These are phyloP conservation scores for Alternaria sp. DNA, from an alignment of 2,329 filamentous ascomycete species.

Conservation along the genomic window DNA sequence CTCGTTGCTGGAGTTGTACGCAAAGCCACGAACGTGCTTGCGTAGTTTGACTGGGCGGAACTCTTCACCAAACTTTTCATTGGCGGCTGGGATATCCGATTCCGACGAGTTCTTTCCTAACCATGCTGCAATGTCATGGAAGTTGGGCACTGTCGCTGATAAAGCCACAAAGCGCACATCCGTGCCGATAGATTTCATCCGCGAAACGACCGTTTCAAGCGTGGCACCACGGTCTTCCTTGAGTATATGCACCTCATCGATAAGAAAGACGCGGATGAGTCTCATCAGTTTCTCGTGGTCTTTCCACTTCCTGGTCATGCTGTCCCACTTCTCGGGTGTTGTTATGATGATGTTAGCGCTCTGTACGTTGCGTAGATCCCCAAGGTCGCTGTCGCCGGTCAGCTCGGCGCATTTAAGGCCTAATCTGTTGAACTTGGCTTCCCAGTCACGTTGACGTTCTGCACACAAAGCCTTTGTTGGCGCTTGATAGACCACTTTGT, in stretches of 20 bases:
- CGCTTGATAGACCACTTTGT: slow-evolving; percentile 85
- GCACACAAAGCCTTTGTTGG: slow-evolving; percentile 84
- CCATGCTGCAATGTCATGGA: slow-evolving; percentile 80
- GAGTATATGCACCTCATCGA: slow-evolving; percentile 87
- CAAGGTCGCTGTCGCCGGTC: slow-evolving; percentile 78
- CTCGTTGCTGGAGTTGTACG: slow-evolving; percentile 66
- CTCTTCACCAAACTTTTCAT: slow-evolving; percentile 77
- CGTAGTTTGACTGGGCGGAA: slow-evolving; percentile 79
- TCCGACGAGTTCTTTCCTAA: slow-evolving; percentile 70
- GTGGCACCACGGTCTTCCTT: slow-evolving; percentile 81
- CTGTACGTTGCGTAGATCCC: slow-evolving; percentile 71
- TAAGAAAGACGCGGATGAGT: slow-evolving; percentile 78
- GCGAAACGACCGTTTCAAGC: slow-evolving; percentile 81
- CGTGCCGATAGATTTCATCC: slow-evolving; percentile 81
- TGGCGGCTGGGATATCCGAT: slow-evolving; percentile 67
- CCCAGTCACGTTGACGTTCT: slow-evolving; percentile 79
- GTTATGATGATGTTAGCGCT: slow-evolving; percentile 83
- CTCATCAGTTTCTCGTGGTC: slow-evolving; percentile 78
- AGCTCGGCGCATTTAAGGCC: slow-evolving; percentile 75
- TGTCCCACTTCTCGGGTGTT: slow-evolving; percentile 92
- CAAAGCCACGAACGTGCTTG: slow-evolving; percentile 78
- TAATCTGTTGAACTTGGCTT: slow-evolving; percentile 71
- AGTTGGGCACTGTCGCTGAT: slow-evolving; percentile 84
- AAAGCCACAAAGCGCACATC: slow-evolving; percentile 80
- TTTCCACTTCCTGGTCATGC: slow-evolving; percentile 84